Conservation (phyloP, 345 rosid genomes). For the Alliaria petiolata region DNA sequence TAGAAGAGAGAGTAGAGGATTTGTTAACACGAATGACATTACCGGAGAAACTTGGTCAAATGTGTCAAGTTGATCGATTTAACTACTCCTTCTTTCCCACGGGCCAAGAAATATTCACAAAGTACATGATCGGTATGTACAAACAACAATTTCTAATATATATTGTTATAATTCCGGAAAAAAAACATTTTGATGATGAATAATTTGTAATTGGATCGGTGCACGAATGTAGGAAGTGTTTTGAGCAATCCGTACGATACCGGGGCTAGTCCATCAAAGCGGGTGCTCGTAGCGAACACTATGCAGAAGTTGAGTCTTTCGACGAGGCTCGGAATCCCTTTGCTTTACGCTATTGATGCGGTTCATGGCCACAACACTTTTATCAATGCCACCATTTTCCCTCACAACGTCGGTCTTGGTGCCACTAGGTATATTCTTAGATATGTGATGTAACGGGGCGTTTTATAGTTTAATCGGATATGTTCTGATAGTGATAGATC, state of each 20-base stretch:
- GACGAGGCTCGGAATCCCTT: constrained; percentile 73
- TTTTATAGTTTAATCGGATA: background rate
- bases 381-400: constrained; percentile 82
- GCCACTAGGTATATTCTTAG: constrained; percentile 53
- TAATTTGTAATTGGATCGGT: background rate
- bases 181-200: background rate
- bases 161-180: background rate
- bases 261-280: constrained; percentile 19
- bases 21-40: constrained; percentile 48
- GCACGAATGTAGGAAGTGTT: constrained; percentile 41
- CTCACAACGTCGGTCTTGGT: constrained; percentile 85
- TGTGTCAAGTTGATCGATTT: constrained; percentile 44
- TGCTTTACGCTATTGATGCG: constrained; percentile 85
- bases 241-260: constrained; percentile 50
- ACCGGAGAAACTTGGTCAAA: constrained; percentile 60
- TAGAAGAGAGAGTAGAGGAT: constrained; percentile 43
- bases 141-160: background rate
- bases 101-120: constrained; percentile 38
- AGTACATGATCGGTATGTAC: constrained; percentile 63
- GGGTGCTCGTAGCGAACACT: constrained; percentile 45
- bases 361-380: constrained; percentile 82
- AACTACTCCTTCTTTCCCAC: constrained; percentile 11
- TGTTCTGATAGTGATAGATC: background rate
- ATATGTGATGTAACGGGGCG: background rate
- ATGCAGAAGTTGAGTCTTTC: constrained; percentile 55